phyloP scores from a whole-genome alignment of 352 stramenopile genomes.

The Globisporangium canariense region DNA sequence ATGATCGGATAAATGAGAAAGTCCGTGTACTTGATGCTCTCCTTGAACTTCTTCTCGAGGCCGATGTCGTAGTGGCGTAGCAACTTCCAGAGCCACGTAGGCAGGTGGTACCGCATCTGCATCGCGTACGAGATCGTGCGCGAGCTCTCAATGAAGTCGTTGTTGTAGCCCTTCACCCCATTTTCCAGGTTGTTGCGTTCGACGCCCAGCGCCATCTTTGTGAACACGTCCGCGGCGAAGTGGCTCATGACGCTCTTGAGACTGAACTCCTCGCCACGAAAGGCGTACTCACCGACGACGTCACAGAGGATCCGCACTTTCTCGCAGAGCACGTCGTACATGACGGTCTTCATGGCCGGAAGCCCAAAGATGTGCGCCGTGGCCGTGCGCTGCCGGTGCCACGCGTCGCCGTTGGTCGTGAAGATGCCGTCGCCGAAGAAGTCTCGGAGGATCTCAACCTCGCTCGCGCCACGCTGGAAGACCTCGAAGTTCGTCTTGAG shows the following conservation, averaged over 20 bases:
- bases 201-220: constrained; percentile 50
- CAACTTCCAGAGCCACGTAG: constrained; percentile 47
- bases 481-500: constrained; percentile 69
- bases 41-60: constrained; percentile 27
- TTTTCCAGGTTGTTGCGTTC: constrained; percentile 30
- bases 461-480: constrained; percentile 62
- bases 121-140: constrained; percentile 17
- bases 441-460: constrained; percentile 36
- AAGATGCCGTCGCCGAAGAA: constrained; percentile 85
- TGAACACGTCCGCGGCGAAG: constrained; percentile 63
- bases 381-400: constrained; percentile 77
- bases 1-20: constrained; percentile 32
- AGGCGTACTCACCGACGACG: constrained; percentile 22
- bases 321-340: constrained; percentile 50
- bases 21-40: constrained; percentile 20
- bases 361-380: constrained; percentile 88
- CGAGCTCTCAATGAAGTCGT: constrained; percentile 28
- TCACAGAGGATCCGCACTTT: constrained; percentile 32
- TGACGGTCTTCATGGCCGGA: constrained; percentile 46
- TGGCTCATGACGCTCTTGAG: constrained; percentile 51
- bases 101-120: constrained; percentile 17
- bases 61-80: constrained; percentile 27
- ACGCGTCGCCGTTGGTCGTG: constrained; percentile 53
- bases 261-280: constrained; percentile 24
- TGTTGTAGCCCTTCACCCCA: constrained; percentile 18